A percentile compares a stretch with the other conserved stretches of the same genome.
Evolutionary conservation across 225 moss, liverwort and hornwort genomes (phyloP).

Genomic region (Straminergon stramineum): DNA sequence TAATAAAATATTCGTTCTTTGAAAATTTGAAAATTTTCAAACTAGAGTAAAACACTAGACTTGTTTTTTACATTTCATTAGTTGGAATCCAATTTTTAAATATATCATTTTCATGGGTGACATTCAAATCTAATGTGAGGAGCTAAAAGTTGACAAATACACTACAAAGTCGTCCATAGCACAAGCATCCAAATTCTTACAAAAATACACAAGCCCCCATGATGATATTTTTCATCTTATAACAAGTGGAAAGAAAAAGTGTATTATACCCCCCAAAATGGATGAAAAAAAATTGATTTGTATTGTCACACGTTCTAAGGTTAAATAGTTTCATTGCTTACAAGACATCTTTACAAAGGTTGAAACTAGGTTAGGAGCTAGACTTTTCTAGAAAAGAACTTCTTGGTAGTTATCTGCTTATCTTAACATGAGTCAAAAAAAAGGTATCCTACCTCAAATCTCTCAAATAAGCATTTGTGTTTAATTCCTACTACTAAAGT

Average conservation of each 20-base stretch:
- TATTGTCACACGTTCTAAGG: fast-evolving
- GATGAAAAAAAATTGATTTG: neutral
- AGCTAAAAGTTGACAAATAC: neutral
- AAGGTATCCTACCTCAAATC: neutral
- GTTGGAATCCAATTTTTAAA: neutral
- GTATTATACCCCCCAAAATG: neutral
- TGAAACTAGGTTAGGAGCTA: neutral
- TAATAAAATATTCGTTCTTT: neutral
- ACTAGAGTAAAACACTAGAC: neutral
- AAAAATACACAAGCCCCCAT: neutral
- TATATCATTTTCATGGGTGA: neutral
- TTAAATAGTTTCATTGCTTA: neutral
- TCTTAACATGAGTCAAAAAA: neutral
- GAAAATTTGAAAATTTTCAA: neutral
- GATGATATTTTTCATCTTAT: too few relatives aligned
- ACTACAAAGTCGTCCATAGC: neutral
- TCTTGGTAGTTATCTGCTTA: fast-evolving
- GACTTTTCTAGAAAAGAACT: neutral
- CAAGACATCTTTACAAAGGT: neutral
- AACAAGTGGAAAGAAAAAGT: too few relatives aligned
- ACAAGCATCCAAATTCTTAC: neutral
- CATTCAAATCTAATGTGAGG: neutral
- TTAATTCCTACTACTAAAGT: neutral
- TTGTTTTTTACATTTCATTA: neutral
- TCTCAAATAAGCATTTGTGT: fast-evolving